Base-by-base conservation (phyloP, 768 basidiomycete genomes). In the Leccinum broughii region DNA sequence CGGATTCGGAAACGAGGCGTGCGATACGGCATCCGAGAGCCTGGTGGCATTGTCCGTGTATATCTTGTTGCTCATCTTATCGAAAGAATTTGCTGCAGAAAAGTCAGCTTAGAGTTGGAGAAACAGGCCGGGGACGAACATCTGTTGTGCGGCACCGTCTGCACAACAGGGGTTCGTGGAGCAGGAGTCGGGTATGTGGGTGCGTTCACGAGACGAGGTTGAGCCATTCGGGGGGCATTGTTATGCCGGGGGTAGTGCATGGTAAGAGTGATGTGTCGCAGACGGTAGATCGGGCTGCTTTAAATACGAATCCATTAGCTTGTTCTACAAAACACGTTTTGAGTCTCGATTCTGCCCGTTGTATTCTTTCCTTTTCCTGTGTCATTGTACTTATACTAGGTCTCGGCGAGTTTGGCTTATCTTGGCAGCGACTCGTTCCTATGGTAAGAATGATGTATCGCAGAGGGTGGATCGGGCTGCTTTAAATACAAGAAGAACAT, bases 61-160 rank as follows among this genome's bases (percentile, higher is more conserved):
- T 26, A 3, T 28, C 3, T 39, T 24, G 39, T 48, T 37, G 9
- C 61, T 52, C 52, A 15, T 53, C 6, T 46, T 10, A 24, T 71
- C 62, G 11, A 64, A 59, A 22, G 39, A 0, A 34, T 1, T 32
- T 2, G 34, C 68, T 71, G 51, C 17, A 48, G 24, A 35, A 22
- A 44, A 6, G 28, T 67, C 10, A 67, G 48, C 14, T 34, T 3
- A 30, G 35, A 20, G 17, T 11, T 32, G 28, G 57, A 4, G 10
- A 26, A 49, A 37, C 10, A 26, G 20, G 15, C 15, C n/a, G 32
- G 59, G 10, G 50, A 66, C 68, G 51, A n/a, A 69, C 69, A 22
- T 20, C 54, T 2, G 15, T 53, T 11, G n/a, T 50, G 41, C 11
- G 17, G 39, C 3, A 39, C 14, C 37, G 14, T 39, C 15, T 35